Evolutionary conservation across 441 rosid genomes (phyloP).

Genomic region (Heliophila coronopifolia): DNA sequence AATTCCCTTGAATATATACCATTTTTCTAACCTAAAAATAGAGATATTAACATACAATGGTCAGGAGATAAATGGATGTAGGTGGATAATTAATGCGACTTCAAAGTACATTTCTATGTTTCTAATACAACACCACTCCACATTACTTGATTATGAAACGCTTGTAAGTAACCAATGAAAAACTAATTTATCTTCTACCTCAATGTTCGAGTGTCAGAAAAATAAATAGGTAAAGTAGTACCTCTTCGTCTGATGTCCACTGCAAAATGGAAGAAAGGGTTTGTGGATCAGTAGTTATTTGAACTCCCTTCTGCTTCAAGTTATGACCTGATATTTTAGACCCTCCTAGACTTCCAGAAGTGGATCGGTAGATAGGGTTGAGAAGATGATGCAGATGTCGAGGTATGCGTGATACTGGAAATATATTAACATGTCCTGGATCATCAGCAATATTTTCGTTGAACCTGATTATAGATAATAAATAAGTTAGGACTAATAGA

Average conservation of each 20-base stretch:
- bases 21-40: conserved; percentile 67
- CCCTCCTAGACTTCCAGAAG: conserved; percentile 35
- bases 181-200: neutral
- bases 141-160: neutral
- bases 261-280: conserved; percentile 64
- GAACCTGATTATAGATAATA: conserved; percentile 42
- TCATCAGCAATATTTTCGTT: conserved; percentile 62
- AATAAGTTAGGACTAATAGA: conserved; percentile 17
- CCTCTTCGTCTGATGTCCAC: conserved; percentile 75
- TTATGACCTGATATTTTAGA: conserved; percentile 29
- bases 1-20: conserved; percentile 71
- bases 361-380: conserved; percentile 45
- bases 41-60: conserved; percentile 6
- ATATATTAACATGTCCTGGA: conserved; percentile 82
- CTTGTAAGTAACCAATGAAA: neutral
- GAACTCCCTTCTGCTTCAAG: conserved; percentile 55
- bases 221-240: conserved; percentile 20
- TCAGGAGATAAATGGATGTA: conserved; percentile 4
- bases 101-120: neutral
- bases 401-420: conserved; percentile 68
- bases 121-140: neutral
- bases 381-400: conserved; percentile 57
- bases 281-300: conserved; percentile 55
- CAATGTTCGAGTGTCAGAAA: neutral
- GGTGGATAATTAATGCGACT: neutral